phyloP scores from a whole-genome alignment of 2,329 filamentous ascomycete genomes.

The Didymella segeticola region DNA sequence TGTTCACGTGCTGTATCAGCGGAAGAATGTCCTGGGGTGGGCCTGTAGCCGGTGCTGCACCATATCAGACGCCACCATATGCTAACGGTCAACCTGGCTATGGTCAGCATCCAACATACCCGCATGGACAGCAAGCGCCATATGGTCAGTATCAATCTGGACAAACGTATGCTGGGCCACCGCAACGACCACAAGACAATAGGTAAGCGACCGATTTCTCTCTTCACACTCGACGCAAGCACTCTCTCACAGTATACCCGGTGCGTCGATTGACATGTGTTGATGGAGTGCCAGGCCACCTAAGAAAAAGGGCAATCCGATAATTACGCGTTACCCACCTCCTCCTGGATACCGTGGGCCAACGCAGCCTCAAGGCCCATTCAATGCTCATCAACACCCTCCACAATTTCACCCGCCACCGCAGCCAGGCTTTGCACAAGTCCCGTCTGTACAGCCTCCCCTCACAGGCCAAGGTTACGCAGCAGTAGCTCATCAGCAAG shows the following conservation, averaged over 20 bases:
- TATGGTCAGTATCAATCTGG: slow-evolving; percentile 42
- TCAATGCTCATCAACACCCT: slow-evolving; percentile 32
- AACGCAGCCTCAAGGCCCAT: slow-evolving; percentile 41
- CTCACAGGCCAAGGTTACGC: slow-evolving; percentile 35
- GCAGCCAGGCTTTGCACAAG: slow-evolving; percentile 38
- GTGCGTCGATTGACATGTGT: slow-evolving; percentile 12
- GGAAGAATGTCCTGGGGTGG: slow-evolving; percentile 47
- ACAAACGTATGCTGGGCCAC: slow-evolving; percentile 30
- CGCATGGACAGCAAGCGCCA: slow-evolving; percentile 41
- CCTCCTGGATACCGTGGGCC: slow-evolving; percentile 55
- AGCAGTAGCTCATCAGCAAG: slow-evolving; percentile 25
- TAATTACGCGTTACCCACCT: slow-evolving; percentile 59
- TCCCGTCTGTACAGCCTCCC: slow-evolving; percentile 23
- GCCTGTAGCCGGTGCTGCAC: slow-evolving; percentile 40
- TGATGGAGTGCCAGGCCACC: slow-evolving; percentile 34
- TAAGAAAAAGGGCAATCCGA: slow-evolving; percentile 57
- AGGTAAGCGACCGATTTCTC: slow-evolving; percentile 36
- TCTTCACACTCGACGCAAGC: not conserved
- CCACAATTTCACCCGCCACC: slow-evolving; percentile 35
- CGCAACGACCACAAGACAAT: slow-evolving; percentile 36
- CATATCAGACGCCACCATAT: slow-evolving; percentile 44
- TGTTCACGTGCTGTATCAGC: slow-evolving; percentile 6
- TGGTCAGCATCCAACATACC: slow-evolving; percentile 36
- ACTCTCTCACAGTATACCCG: not conserved
- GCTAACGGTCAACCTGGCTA: slow-evolving; percentile 31